A percentile compares a stretch with the other conserved stretches of the same genome.
These are phyloP conservation scores for Vitrella brassicaformis DNA, from an alignment of 73 alveolate genomes.

Conservation along the genomic window DNA sequence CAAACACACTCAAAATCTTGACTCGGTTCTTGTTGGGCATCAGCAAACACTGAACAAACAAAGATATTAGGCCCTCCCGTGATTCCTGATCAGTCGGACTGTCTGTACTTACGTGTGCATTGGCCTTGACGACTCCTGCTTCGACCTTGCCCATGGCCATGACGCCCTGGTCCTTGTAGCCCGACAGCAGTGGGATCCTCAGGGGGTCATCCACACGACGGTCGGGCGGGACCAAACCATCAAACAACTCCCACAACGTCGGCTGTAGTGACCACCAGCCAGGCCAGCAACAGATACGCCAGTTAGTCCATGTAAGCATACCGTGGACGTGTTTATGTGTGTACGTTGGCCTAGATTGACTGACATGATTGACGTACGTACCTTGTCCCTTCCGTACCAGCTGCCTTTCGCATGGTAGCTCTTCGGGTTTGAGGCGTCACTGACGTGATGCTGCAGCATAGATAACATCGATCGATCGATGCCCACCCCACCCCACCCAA, in stretches of 20 bases:
- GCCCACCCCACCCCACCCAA: too few species aligned
- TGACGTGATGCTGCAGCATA: too few species aligned
- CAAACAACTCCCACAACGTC: conserved; percentile 77
- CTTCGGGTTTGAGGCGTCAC: too few species aligned
- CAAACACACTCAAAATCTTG: conserved; percentile 54
- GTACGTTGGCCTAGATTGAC: too few species aligned
- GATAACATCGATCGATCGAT: too few species aligned
- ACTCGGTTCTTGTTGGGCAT: conserved; percentile 26
- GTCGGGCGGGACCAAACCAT: conserved; percentile 70
- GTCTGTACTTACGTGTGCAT: conserved; percentile 27
- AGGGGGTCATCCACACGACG: conserved; percentile 90
- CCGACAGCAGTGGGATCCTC: conserved; percentile 69
- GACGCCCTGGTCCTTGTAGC: conserved; percentile 78
- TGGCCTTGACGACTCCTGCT: conserved; percentile 72
- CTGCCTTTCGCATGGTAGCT: too few species aligned
- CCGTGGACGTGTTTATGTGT: too few species aligned
- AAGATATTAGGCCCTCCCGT: too few species aligned
- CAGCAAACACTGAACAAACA: conserved; percentile 8
- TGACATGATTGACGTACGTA: too few species aligned
- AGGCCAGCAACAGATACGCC: conserved; percentile 57
- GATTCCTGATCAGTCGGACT: too few species aligned
- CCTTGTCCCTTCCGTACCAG: too few species aligned
- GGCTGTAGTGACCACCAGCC: conserved; percentile 99
- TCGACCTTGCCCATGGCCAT: conserved; percentile 84
- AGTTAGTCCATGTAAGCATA: too few species aligned